Evolutionary conservation across 768 basidiomycete genomes (phyloP).

Genomic region (Tylopilus balloui): DNA sequence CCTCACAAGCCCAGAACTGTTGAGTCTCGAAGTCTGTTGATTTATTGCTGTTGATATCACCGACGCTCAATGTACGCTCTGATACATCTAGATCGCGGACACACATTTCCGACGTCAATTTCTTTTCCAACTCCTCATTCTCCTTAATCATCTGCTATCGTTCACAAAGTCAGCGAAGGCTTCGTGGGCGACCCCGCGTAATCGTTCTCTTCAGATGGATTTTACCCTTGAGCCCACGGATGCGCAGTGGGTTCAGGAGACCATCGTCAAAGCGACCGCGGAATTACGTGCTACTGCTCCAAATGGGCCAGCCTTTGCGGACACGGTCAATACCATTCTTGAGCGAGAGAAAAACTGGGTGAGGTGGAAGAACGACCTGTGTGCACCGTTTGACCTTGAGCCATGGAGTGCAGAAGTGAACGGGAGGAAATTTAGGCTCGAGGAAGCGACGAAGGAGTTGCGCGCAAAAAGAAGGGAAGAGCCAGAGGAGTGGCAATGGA

Average conservation of each 20-base stretch:
- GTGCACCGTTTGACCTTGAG: conserved; percentile 73
- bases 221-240: conserved; percentile 68
- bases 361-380: conserved; percentile 82
- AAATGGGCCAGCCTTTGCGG: conserved; percentile 70
- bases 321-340: conserved; percentile 65
- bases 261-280: conserved; percentile 47
- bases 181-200: conserved; percentile 56
- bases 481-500: conserved; percentile 59
- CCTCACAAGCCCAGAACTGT: conserved; percentile 79
- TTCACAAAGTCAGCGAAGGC: conserved; percentile 69
- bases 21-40: conserved; percentile 74
- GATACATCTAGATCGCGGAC: conserved; percentile 65
- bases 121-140: conserved; percentile 76
- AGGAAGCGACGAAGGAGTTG: conserved; percentile 53
- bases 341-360: conserved; percentile 89
- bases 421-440: conserved; percentile 49
- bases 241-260: conserved; percentile 74
- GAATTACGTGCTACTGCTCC: conserved; percentile 72
- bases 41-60: conserved; percentile 2
- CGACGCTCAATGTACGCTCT: conserved; percentile 9
- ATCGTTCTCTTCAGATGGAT: conserved; percentile 79
- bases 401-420: conserved; percentile 51
- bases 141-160: conserved; percentile 69
- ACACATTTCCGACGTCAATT: conserved; percentile 92
- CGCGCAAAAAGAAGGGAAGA: conserved; percentile 54